Evolutionary conservation across 1,139 yeast species (phyloP).

Genomic region (Oligophagozyma castellii): DNA sequence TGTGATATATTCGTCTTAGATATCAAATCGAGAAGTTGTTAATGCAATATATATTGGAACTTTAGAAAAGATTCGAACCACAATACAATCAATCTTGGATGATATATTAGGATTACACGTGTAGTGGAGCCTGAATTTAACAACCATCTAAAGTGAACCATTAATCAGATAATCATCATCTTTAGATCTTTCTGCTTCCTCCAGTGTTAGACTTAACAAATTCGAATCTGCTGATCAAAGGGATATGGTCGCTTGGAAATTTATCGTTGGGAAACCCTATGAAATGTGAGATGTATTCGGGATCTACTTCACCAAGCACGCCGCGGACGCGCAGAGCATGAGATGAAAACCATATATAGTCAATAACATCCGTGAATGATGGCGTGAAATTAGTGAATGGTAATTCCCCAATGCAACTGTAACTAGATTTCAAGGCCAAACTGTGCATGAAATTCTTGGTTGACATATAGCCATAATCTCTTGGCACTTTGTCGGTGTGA

Average conservation of each 20-base stretch:
- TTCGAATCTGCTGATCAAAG: slow-evolving; percentile 64
- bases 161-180: too few relatives aligned
- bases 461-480: slow-evolving; percentile 85
- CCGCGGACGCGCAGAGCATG: slow-evolving; percentile 70
- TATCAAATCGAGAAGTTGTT: too few relatives aligned
- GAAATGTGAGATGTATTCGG: slow-evolving; percentile 56
- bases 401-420: slow-evolving; percentile 71
- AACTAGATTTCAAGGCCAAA: slow-evolving; percentile 74
- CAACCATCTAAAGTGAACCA: too few relatives aligned
- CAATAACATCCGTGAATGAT: slow-evolving; percentile 82
- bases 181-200: slow-evolving; percentile 19
- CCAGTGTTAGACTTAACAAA: slow-evolving; percentile 38
- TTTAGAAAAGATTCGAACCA: too few relatives aligned
- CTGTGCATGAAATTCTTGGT: slow-evolving; percentile 78
- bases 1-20: too few relatives aligned
- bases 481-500: slow-evolving; percentile 71
- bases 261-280: slow-evolving; percentile 93
- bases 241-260: slow-evolving; percentile 90
- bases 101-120: too few relatives aligned
- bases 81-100: too few relatives aligned
- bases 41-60: too few relatives aligned
- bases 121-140: too few relatives aligned
- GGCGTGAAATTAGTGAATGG: slow-evolving; percentile 95
- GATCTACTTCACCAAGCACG: slow-evolving; percentile 71
- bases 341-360: slow-evolving; percentile 90